Base-by-base conservation (phyloP, 2,329 filamentous ascomycete species). In the Neurospora sp. region DNA sequence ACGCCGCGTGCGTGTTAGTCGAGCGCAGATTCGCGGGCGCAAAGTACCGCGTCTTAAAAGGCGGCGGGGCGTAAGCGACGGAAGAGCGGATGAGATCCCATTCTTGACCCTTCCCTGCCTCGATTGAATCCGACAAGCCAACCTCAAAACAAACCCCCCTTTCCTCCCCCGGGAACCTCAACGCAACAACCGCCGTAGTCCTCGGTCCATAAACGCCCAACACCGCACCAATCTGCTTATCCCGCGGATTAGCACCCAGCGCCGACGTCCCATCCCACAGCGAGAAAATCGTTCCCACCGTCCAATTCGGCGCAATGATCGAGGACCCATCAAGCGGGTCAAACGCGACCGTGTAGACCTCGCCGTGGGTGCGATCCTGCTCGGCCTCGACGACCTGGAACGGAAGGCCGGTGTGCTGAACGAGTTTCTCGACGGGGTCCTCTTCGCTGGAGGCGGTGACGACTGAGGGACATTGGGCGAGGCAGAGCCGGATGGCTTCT, bases 311-410 rank as follows among this genome's bases (percentile, higher is more conserved):
- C 0, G 81, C 84, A 62, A 88, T 86, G 74, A 88, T 87, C 72
- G 85, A 89, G 77, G 85, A 87, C 11, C 88, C 88, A 73, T 90
- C 88, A 0, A 90, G 82, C 0, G 88, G 88, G 73, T 90, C 88
- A 73, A 90, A 90, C 0, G 86, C 87, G 9, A 89, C 78, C 0
- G 87, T 84, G 77, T 90, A 90, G 7, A 62, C 52, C 4, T 62
- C 52, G 8, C 52, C 52, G 23, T 62, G 52, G 28, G 52, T 62
- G 52, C 52, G 52, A 36, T 62, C 52, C 38, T 79, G 75, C 73
- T 88, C 84, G 2, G 69, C 11, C 10, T 7, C 4, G 52, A 19
- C 4, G 38, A 10, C 4, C 11, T 2, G 42, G 11, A 38, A 7
- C 40, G 11, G 38, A n/a, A 46, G 1, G 13, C 67, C 38, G 15